These are phyloP conservation scores for Colletotrichum liaoningense DNA, from an alignment of 2,329 filamentous ascomycete species.

Conservation along the genomic window DNA sequence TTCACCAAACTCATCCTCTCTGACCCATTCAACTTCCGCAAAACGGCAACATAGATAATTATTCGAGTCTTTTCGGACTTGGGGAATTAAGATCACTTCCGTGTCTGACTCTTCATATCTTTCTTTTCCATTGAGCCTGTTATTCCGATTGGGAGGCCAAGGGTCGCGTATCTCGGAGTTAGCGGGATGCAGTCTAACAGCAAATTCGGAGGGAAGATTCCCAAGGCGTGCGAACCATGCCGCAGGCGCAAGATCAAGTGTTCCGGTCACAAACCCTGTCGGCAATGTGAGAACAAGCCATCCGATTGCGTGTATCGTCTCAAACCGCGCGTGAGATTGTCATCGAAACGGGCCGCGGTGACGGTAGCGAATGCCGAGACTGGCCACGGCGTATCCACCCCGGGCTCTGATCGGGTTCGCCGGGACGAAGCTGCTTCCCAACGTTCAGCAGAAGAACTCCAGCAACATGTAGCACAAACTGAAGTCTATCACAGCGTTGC, in stretches of 20 bases:
- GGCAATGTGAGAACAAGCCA: slow-evolving; percentile 33
- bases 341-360: slow-evolving; percentile 49
- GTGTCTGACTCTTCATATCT: background rate
- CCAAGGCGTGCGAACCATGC: slow-evolving; percentile 39
- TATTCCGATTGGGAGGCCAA: background rate
- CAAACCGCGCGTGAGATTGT: slow-evolving; percentile 31
- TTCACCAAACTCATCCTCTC: background rate
- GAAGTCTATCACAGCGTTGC: slow-evolving; percentile 40
- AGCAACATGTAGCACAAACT: slow-evolving; percentile 49
- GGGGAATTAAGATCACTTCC: slow-evolving; percentile 15
- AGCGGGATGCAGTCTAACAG: slow-evolving; percentile 17
- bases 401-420: background rate
- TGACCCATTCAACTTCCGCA: background rate
- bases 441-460: slow-evolving; percentile 14
- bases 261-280: slow-evolving; percentile 36
- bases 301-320: slow-evolving; percentile 36
- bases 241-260: slow-evolving; percentile 38
- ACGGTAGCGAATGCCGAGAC: slow-evolving; percentile 47
- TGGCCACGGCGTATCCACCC: background rate
- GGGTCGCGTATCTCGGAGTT: slow-evolving; percentile 7
- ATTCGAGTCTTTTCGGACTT: slow-evolving; percentile 15
- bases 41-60: background rate
- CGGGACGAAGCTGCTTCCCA: slow-evolving; percentile 6
- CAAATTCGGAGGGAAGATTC: slow-evolving; percentile 34
- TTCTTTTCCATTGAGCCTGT: background rate